Conservation (phyloP, 805 yeast genomes). For the Starmerella powellii region DNA sequence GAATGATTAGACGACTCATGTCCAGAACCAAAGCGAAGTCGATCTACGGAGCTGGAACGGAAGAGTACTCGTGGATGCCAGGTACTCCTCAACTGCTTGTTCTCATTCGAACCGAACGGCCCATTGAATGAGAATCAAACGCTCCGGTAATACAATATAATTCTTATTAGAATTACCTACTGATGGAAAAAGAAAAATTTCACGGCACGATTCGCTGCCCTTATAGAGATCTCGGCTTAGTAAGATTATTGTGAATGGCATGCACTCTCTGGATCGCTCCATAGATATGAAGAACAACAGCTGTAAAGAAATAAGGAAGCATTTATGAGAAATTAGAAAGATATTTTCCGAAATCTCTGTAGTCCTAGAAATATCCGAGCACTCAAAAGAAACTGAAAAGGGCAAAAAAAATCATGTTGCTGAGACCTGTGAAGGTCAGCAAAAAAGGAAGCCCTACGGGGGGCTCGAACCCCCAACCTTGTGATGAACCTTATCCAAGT, state of each 20-base stretch:
- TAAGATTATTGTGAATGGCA: too few species aligned
- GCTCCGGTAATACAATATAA: conserved; percentile 26
- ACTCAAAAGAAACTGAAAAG: too few species aligned
- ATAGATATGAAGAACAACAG: too few species aligned
- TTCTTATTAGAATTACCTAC: conserved; percentile 26
- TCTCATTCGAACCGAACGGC: conserved; percentile 17
- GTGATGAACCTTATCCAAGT: conserved; percentile 18
- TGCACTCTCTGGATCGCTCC: too few species aligned
- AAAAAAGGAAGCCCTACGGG: conserved; percentile 21
- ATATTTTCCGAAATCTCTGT: too few species aligned
- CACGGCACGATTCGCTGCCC: not conserved
- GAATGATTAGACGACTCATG: conserved; percentile 4
- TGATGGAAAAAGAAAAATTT: conserved; percentile 19
- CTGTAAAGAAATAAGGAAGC: conserved; percentile 7
- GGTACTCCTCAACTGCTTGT: conserved; percentile 23
- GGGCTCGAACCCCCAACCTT: conserved; percentile 24
- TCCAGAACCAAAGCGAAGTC: conserved; percentile 24
- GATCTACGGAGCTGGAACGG: conserved; percentile 33
- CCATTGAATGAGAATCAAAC: conserved; percentile 15
- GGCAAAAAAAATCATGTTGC: too few species aligned
- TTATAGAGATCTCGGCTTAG: not conserved
- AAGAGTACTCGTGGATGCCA: conserved; percentile 28
- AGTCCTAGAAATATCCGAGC: too few species aligned
- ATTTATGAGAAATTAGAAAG: too few species aligned
- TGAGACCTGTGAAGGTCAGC: too few species aligned